phyloP scores from a whole-genome alignment of 768 basidiomycete genomes.

The Hericium rajendrae region DNA sequence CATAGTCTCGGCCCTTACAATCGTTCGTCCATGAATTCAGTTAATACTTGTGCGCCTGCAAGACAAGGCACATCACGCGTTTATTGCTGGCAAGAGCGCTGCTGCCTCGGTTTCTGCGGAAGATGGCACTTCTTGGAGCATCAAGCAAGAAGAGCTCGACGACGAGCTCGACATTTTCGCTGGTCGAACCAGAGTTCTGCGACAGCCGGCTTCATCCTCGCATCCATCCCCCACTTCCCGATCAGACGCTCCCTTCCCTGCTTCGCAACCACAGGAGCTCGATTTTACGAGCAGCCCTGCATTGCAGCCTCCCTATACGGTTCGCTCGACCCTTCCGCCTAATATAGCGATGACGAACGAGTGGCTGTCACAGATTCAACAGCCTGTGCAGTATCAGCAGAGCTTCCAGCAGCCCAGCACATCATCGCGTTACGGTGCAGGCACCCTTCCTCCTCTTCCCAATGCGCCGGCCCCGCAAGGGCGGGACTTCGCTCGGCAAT shows the following conservation, averaged over 20 bases:
- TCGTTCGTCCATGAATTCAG: conserved; percentile 23
- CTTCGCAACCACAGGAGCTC: neutral
- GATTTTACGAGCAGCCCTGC: neutral
- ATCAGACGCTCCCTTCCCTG: neutral
- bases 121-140: conserved; percentile 38
- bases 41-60: conserved; percentile 49
- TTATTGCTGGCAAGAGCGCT: conserved; percentile 33
- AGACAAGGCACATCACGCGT: conserved; percentile 56
- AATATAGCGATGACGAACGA: neutral
- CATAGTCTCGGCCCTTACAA: too few species aligned
- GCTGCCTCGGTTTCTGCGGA: conserved; percentile 16
- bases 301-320: neutral
- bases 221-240: neutral
- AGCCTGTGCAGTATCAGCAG: neutral
- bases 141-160: conserved; percentile 44
- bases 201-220: conserved; percentile 27
- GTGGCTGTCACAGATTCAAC: neutral
- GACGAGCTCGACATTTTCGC: conserved; percentile 66
- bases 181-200: conserved; percentile 55
- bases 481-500: too few species aligned
- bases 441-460: neutral
- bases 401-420: neutral
- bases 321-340: neutral
- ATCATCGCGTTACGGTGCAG: neutral
- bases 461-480: too few species aligned